These are phyloP conservation scores for Trichoderma hamatum DNA, from an alignment of 2,329 filamentous ascomycete species.

Conservation along the genomic window DNA sequence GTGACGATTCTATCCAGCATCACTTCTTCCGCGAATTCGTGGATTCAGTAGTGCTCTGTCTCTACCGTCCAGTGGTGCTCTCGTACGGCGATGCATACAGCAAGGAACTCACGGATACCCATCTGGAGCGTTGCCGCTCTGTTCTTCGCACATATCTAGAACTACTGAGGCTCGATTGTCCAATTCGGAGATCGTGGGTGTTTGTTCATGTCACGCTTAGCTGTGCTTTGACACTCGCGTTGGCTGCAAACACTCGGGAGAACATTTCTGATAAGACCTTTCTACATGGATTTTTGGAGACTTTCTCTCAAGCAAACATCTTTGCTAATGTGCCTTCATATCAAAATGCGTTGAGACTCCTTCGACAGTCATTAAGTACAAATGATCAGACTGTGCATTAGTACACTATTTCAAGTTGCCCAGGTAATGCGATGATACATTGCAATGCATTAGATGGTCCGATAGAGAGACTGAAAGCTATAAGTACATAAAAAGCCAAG, in stretches of 20 bases:
- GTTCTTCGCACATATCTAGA: conserved; percentile 2
- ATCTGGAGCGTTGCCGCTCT: neutral
- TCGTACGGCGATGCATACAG: neutral
- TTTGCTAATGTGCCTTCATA: neutral
- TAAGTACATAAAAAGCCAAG: neutral
- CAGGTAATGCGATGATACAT: neutral
- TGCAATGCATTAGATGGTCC: neutral
- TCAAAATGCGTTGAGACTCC: neutral
- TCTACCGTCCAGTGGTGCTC: neutral
- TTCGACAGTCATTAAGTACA: neutral
- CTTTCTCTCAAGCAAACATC: conserved; percentile 3
- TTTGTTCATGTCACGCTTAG: conserved; percentile 10
- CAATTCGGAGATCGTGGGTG: conserved; percentile 1
- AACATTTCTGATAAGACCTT: neutral
- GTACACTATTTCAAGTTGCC: neutral
- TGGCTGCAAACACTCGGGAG: neutral
- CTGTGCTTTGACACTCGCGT: neutral
- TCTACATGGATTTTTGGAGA: neutral
- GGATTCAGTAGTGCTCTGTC: neutral
- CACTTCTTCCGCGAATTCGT: conserved; percentile 4
- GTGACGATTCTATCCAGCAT: conserved; percentile 6
- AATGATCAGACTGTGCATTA: neutral
- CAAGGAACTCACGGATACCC: neutral
- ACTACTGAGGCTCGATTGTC: neutral
- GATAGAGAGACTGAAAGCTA: neutral